Evolutionary conservation across 208 protist species (phyloP).

Genomic region (Trypanosoma boissoni): DNA sequence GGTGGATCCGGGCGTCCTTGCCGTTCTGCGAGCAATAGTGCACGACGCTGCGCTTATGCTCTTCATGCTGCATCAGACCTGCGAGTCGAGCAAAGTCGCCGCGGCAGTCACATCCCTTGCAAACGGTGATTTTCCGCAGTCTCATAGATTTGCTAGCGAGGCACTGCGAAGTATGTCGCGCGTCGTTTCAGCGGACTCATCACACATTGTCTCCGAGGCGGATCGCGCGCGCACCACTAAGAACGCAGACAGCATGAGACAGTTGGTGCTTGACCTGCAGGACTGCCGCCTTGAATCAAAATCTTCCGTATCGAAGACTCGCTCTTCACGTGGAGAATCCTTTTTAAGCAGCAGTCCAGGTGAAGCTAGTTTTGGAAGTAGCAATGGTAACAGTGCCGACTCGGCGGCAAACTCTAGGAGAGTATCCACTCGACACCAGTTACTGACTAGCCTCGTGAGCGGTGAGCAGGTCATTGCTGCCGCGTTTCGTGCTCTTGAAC

Average conservation of each 20-base stretch:
- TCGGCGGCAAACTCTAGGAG: too few species aligned
- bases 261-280: constrained; percentile 76
- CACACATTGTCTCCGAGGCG: constrained; percentile 62
- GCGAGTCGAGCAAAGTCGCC: constrained; percentile 59
- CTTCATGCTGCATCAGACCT: constrained; percentile 59
- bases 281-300: constrained; percentile 54
- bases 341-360: neutral
- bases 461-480: constrained; percentile 64
- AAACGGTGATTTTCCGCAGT: constrained; percentile 44
- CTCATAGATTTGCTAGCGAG: constrained; percentile 70
- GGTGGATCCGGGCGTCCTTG: constrained; percentile 28
- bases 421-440: constrained; percentile 42
- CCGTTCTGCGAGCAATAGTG: constrained; percentile 57
- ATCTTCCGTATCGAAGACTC: neutral
- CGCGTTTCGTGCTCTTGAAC: constrained; percentile 67
- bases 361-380: too few species aligned
- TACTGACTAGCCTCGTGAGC: constrained; percentile 51
- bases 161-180: constrained; percentile 77
- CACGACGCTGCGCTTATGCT: constrained; percentile 83
- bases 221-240: constrained; percentile 68
- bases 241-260: constrained; percentile 79
- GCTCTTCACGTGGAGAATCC: neutral
- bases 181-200: constrained; percentile 61
- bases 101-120: constrained; percentile 46
- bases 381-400: too few species aligned